These are phyloP conservation scores for Panicum virgatum DNA, from an alignment of 202 grass and related monocot species.

Conservation along the genomic window DNA sequence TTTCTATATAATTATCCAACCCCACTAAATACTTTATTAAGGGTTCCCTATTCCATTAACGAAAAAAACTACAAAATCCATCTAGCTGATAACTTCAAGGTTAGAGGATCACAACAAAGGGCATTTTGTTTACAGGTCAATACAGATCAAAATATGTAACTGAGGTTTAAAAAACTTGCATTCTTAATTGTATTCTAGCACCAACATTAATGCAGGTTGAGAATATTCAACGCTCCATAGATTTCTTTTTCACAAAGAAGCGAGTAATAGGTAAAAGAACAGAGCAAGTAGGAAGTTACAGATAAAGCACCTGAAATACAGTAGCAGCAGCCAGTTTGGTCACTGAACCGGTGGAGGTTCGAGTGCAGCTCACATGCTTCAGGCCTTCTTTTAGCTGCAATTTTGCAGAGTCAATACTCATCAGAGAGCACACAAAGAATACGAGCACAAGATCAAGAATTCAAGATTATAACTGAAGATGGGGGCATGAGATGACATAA, in stretches of 20 bases:
- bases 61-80: background rate
- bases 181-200: conserved; percentile 16
- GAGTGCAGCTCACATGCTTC: conserved; percentile 67
- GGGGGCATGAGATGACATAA: background rate
- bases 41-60: background rate
- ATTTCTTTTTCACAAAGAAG: background rate
- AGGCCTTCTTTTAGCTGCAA: conserved; percentile 54
- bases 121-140: conserved; percentile 4
- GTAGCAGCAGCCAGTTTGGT: conserved; percentile 60
- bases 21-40: background rate
- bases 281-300: conserved; percentile 17
- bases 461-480: conserved; percentile 22
- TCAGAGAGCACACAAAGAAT: conserved; percentile 27
- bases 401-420: conserved; percentile 49
- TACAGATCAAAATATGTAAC: background rate
- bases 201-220: background rate
- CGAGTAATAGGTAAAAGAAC: conserved; percentile 20
- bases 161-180: background rate
- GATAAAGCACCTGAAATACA: conserved; percentile 64
- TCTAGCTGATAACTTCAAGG: background rate
- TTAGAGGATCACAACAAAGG: background rate
- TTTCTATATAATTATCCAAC: conserved; percentile 2
- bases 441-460: conserved; percentile 14
- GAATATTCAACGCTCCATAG: background rate
- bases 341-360: conserved; percentile 55